phyloP scores from a whole-genome alignment of 2,329 filamentous ascomycete species.

The Penicillium glabrum region DNA sequence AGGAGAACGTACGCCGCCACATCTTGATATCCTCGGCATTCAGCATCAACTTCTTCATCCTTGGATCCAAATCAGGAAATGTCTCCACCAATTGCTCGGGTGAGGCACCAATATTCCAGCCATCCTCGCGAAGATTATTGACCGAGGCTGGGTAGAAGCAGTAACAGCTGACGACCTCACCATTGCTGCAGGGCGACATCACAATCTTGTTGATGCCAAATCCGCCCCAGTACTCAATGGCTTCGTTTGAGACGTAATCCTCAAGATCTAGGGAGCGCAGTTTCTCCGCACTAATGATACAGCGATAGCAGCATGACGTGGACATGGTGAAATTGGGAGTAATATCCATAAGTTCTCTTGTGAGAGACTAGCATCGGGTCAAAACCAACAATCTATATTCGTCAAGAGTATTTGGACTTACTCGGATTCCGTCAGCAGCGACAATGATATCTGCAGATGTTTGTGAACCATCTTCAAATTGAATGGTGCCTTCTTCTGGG shows the following conservation, averaged over 20 bases:
- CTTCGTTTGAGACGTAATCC: constrained; percentile 35
- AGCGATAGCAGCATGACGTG: constrained; percentile 38
- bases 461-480: constrained; percentile 20
- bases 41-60: constrained; percentile 21
- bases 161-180: constrained; percentile 40
- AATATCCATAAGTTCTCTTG: constrained; percentile 26
- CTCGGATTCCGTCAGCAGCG: constrained; percentile 27
- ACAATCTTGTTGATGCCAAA: constrained; percentile 44
- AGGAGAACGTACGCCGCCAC: constrained; percentile 21
- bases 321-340: constrained; percentile 34
- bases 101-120: constrained; percentile 23
- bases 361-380: constrained; percentile 14
- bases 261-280: constrained; percentile 23
- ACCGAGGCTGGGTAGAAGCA: constrained; percentile 35
- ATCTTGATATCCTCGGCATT: constrained; percentile 28
- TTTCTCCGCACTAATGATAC: constrained; percentile 26
- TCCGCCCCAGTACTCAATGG: constrained; percentile 35
- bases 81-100: constrained; percentile 25
- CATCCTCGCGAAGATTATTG: constrained; percentile 24
- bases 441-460: constrained; percentile 22
- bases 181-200: constrained; percentile 39
- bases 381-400: not conserved
- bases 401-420: not conserved
- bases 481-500: constrained; percentile 17
- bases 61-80: constrained; percentile 21